Evolutionary conservation across 2,329 filamentous ascomycete species (phyloP).

Genomic region (Pseudogymnoascus sp.): DNA sequence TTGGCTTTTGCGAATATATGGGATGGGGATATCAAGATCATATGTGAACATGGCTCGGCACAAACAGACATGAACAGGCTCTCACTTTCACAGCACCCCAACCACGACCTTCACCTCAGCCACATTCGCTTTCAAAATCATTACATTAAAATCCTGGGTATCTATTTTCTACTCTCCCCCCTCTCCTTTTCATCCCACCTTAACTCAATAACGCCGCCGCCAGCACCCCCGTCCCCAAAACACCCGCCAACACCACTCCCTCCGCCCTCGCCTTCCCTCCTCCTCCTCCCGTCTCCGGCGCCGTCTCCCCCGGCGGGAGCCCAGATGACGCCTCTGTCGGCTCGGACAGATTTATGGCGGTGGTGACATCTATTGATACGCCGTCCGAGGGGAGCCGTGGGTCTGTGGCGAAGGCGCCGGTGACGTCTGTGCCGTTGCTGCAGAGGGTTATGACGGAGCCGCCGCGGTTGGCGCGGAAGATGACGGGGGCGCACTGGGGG

Average conservation of each 20-base stretch:
- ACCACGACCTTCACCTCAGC: no score
- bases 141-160: not conserved
- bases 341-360: not conserved
- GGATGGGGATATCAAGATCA: no score
- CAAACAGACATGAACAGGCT: not conserved
- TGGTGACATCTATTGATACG: not conserved
- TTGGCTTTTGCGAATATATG: no score
- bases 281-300: not conserved
- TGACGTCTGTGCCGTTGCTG: not conserved
- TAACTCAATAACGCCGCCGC: not conserved
- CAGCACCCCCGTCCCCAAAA: not conserved
- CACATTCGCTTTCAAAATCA: not conserved
- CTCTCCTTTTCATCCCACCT: not conserved
- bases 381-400: not conserved
- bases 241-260: not conserved
- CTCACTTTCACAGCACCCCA: not conserved
- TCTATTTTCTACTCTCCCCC: not conserved
- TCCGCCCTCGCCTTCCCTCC: not conserved
- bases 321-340: not conserved
- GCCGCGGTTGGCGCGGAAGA: slow-evolving; percentile 2
- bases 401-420: not conserved
- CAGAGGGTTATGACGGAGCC: slow-evolving; percentile 5
- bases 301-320: not conserved
- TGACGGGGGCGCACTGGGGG: not conserved
- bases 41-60: no score